These are phyloP conservation scores for Eimeria tenella DNA, from an alignment of 169 alveolate genomes.

Conservation along the genomic window DNA sequence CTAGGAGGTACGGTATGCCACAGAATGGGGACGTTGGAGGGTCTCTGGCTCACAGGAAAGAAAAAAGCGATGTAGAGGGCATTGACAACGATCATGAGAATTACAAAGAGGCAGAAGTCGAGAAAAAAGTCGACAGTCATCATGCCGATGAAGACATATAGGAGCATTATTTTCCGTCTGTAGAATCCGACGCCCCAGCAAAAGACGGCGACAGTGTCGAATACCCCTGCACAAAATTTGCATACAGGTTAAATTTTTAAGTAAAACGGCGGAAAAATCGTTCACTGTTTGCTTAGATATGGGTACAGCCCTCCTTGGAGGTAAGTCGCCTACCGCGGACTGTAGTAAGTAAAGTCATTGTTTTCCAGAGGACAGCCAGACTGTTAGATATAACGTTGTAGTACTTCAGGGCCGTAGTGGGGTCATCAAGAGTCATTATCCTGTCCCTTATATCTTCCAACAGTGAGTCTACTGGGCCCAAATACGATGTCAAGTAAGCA, in stretches of 20 bases:
- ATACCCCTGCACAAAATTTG: neutral
- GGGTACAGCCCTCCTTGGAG: no score
- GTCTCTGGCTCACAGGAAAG: slow-evolving; percentile 30
- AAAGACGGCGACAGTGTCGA: neutral
- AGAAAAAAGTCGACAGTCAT: slow-evolving; percentile 6
- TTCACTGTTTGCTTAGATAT: no score
- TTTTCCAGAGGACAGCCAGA: slow-evolving; percentile 17
- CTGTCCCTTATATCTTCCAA: neutral
- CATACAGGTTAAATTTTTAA: neutral
- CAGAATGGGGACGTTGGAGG: neutral
- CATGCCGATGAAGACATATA: slow-evolving; percentile 21
- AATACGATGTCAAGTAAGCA: neutral
- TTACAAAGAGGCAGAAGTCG: slow-evolving; percentile 27
- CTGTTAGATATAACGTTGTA: slow-evolving; percentile 2
- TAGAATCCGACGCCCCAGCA: neutral
- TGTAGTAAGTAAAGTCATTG: slow-evolving; percentile 17
- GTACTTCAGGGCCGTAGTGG: slow-evolving; percentile 39
- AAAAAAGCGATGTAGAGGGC: slow-evolving; percentile 18
- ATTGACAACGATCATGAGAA: slow-evolving; percentile 17
- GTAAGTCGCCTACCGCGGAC: neutral
- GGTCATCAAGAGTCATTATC: slow-evolving; percentile 3
- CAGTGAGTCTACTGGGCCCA: slow-evolving; percentile 11
- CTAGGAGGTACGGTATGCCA: no score
- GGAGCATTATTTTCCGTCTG: neutral
- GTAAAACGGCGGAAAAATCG: neutral